Conservation (phyloP, 2,329 filamentous ascomycete species). For the Sarocladium strictum region DNA sequence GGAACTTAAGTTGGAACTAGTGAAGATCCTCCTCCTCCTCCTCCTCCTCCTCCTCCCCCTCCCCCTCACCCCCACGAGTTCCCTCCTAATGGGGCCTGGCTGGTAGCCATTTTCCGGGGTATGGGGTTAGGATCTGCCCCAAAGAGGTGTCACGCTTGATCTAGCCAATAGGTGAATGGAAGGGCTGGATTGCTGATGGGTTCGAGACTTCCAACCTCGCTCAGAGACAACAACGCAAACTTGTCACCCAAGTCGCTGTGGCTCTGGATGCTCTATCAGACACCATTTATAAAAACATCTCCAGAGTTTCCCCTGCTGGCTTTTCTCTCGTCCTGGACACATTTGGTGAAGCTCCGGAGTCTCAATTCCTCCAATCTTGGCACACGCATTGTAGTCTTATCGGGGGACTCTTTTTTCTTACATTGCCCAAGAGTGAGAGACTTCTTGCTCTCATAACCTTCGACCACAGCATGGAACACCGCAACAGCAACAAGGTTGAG, state of each 20-base stretch:
- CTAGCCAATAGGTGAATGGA: neutral
- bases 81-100: neutral
- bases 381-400: too few species aligned
- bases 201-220: neutral
- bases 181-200: neutral
- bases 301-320: neutral
- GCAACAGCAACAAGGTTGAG: slow-evolving; percentile 14
- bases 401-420: neutral
- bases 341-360: too few species aligned
- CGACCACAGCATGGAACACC: slow-evolving; percentile 12
- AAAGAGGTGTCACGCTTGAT: neutral
- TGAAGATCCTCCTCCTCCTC: too few species aligned
- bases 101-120: slow-evolving; percentile 18
- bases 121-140: neutral
- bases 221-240: neutral
- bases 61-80: neutral
- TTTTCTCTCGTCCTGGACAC: too few species aligned
- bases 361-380: too few species aligned
- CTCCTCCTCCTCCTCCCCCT: too few species aligned
- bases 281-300: neutral
- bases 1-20: neutral
- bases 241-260: neutral
- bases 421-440: slow-evolving; percentile 4
- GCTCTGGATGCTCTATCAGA: too few species aligned
- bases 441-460: neutral